A percentile compares a stretch with the other conserved stretches of the same genome.
These are phyloP conservation scores for Stemphylium vesicarium DNA, from an alignment of 2,329 filamentous ascomycete species.

Conservation along the genomic window DNA sequence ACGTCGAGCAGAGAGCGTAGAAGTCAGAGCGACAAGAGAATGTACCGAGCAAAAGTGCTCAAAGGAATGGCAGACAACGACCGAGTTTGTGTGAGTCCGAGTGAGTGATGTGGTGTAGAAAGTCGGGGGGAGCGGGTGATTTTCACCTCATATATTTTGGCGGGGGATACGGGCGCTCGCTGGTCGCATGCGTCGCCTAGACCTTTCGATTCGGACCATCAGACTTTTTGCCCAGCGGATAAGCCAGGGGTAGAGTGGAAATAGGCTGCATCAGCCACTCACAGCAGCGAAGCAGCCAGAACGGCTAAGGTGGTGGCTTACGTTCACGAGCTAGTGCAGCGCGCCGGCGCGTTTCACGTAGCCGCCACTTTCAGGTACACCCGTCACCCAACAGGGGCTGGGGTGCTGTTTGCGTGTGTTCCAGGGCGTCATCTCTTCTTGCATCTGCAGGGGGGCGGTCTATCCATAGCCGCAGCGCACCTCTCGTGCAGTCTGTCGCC, in stretches of 20 bases:
- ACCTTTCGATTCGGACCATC: not conserved
- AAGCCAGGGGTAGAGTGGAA: conserved; percentile 10
- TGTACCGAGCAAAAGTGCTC: conserved; percentile 18
- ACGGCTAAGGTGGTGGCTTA: conserved; percentile 6
- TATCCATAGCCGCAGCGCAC: not conserved
- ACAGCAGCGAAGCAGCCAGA: conserved; percentile 1
- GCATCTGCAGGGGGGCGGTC: not conserved
- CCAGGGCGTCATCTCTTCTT: not conserved
- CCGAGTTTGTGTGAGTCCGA: conserved; percentile 10
- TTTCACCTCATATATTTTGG: conserved; percentile 11
- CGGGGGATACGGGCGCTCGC: conserved; percentile 2
- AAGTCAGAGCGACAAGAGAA: conserved; percentile 14
- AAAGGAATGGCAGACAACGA: conserved; percentile 14
- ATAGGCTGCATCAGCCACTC: conserved; percentile 5
- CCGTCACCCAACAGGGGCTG: conserved; percentile 4
- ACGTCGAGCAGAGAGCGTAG: conserved; percentile 16
- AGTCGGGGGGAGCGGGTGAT: conserved; percentile 3
- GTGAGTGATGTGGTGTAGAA: conserved; percentile 8
- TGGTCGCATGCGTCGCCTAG: conserved; percentile 2
- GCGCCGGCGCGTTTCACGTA: conserved; percentile 13
- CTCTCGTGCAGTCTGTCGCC: not conserved
- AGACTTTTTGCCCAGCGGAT: conserved; percentile 12
- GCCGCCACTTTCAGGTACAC: conserved; percentile 16
- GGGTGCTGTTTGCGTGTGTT: conserved; percentile 3
- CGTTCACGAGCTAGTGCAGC: conserved; percentile 6